Evolutionary conservation across 2,329 filamentous ascomycete species (phyloP), one percentile per base, ranked within the genome.

Genomic region (Sarocladium strictum): DNA sequence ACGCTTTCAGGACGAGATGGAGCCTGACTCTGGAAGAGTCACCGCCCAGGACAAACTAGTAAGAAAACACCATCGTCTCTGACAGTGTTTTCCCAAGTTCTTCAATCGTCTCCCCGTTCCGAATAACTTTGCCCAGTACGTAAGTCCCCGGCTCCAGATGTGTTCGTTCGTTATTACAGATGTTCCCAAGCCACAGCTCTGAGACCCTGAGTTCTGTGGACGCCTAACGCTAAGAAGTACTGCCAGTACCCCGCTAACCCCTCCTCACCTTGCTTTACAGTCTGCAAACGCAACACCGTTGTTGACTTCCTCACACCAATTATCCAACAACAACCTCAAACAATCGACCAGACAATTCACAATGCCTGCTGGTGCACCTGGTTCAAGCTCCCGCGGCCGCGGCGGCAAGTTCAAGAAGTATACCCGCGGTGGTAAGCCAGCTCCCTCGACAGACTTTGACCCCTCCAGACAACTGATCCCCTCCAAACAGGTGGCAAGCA

Each of bases 321-420:
- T 17, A 51, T 15, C 12, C 12, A 14, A 9, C 23, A 51, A 51
- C 26, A 51, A 6, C 29, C 45, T 43, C 21, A 14, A 37, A 38
- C 2, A 40, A 35, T 29, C 35, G 17, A 55, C 35, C 32, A 14
- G 37, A 15, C n/a, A 32, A 61, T 47, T 56, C 65, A 73, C 63
- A 52, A 79, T 83, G 79, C 69, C 76, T 67, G 69, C 70, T 58
- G 67, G 68, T 56, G 67, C 69, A 53, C 71, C 77, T 41, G 76
- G 75, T 59, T 64, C 70, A 38, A 76, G 69, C 69, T 78, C 86
- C 60, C 81, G 90, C 68, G 55, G 90, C 63, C 88, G 92, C 68
- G 91, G 88, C 65, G 90, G 92, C 73, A 97, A 97, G 76, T 96
- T 93, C 72, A 89, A 85, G 76, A 97, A 97, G 78, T 90, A 87